phyloP scores from a whole-genome alignment of 2,329 filamentous ascomycete species.

The Microdochium nivale region DNA sequence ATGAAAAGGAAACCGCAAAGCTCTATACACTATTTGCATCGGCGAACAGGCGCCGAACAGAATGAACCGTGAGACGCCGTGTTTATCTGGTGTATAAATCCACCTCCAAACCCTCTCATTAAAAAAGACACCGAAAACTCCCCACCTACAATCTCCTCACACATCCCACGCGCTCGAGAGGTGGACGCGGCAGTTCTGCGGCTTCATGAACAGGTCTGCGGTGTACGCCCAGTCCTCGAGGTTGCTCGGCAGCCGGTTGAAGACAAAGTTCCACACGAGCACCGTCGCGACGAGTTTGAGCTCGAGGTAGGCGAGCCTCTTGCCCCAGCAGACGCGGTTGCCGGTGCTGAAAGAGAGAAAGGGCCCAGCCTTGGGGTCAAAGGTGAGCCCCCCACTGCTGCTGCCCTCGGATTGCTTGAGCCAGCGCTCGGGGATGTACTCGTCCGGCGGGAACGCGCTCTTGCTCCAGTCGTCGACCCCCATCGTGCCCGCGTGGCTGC shows the following conservation, averaged over 20 bases:
- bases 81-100: background rate
- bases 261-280: slow-evolving; percentile 13
- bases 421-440: slow-evolving; percentile 7
- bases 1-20: too few species aligned
- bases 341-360: slow-evolving; percentile 16
- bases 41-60: background rate
- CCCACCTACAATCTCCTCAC: background rate
- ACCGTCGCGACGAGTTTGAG: slow-evolving; percentile 9
- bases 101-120: background rate
- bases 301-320: slow-evolving; percentile 13
- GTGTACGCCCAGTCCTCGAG: slow-evolving; percentile 2
- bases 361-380: slow-evolving; percentile 14
- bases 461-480: slow-evolving; percentile 1
- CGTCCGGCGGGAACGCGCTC: background rate
- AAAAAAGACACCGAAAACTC: background rate
- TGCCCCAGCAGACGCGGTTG: slow-evolving; percentile 15
- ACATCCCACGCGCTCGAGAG: background rate
- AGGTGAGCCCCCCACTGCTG: slow-evolving; percentile 1
- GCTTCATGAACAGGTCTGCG: background rate
- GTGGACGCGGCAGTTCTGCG: slow-evolving; percentile 1
- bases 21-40: too few species aligned
- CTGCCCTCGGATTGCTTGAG: background rate
- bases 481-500: background rate
- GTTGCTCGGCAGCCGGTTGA: slow-evolving; percentile 5
- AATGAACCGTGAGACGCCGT: background rate